Evolutionary conservation across 1,284 basidiomycete species (phyloP).

Genomic region (Pseudozyma flocculosa): DNA sequence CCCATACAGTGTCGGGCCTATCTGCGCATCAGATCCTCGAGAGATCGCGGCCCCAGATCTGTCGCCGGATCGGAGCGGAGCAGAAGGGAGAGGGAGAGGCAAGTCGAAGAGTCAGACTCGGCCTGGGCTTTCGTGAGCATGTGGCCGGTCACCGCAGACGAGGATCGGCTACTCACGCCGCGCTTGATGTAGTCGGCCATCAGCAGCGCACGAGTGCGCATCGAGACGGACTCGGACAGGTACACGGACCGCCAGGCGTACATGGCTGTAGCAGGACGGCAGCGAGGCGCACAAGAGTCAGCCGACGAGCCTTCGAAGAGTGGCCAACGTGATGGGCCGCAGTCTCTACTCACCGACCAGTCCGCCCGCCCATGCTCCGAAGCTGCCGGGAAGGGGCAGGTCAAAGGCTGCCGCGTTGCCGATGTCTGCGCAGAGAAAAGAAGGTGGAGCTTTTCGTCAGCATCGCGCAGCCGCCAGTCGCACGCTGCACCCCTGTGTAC

Average conservation of each 20-base stretch:
- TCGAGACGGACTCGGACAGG: conserved; percentile 44
- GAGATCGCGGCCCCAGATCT: conserved; percentile 47
- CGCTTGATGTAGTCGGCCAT: conserved; percentile 54
- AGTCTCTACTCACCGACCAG: conserved; percentile 18
- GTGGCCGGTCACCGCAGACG: too few relatives aligned
- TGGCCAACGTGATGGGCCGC: too few relatives aligned
- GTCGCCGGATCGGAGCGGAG: not conserved
- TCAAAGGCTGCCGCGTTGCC: conserved; percentile 57
- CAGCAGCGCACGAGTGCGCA: conserved; percentile 50
- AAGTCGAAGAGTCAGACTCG: not conserved
- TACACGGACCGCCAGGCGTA: conserved; percentile 50
- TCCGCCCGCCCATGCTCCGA: conserved; percentile 51
- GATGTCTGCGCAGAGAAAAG: conserved; percentile 16
- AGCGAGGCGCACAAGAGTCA: too few relatives aligned
- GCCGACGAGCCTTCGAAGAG: too few relatives aligned
- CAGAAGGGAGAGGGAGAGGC: not conserved
- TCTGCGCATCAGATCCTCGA: conserved; percentile 24
- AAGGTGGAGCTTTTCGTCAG: too few relatives aligned
- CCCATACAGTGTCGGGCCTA: too few relatives aligned
- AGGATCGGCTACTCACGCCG: conserved; percentile 14
- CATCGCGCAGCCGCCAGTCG: too few relatives aligned
- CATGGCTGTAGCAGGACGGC: too few relatives aligned
- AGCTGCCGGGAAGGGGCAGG: conserved; percentile 48
- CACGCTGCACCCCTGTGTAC: too few relatives aligned
- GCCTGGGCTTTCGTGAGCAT: too few relatives aligned